phyloP scores from a whole-genome alignment of 257 asterid species.

The Przewalskia tangutica region DNA sequence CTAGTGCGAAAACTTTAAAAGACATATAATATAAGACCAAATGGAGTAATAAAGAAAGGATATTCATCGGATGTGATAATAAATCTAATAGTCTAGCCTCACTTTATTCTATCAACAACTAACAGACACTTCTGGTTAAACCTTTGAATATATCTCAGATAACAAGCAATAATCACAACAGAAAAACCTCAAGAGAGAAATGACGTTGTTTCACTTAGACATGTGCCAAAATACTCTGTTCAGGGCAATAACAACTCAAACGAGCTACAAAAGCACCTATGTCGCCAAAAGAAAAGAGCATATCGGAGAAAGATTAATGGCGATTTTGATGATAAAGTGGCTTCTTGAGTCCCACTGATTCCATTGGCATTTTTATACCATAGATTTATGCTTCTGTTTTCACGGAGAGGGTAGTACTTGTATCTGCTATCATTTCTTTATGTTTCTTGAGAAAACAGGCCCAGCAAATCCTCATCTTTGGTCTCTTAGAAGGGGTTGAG shows the following conservation, averaged over 20 bases:
- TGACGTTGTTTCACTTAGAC: neutral
- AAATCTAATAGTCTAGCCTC: neutral
- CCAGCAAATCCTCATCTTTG: conserved; percentile 8
- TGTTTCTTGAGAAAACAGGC: neutral
- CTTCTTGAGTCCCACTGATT: neutral
- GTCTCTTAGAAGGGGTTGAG: conserved; percentile 24
- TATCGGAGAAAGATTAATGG: neutral
- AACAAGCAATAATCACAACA: neutral
- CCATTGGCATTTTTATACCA: neutral
- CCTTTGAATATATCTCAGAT: neutral
- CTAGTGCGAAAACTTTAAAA: neutral
- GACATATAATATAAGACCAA: neutral
- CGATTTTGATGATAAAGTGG: neutral
- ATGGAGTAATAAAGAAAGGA: neutral
- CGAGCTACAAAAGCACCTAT: neutral
- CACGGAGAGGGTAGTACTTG: neutral
- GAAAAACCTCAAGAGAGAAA: neutral
- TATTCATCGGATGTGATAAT: neutral
- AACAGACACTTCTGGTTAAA: neutral
- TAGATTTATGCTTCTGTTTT: neutral
- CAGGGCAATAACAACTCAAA: neutral
- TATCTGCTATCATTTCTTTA: neutral
- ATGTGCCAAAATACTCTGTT: neutral
- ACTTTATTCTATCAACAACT: neutral
- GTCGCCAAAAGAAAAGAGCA: neutral